Evolutionary conservation across 2,329 filamentous ascomycete genomes (phyloP), one percentile per base, ranked within the genome.

Genomic region (Thelonectria olida): DNA sequence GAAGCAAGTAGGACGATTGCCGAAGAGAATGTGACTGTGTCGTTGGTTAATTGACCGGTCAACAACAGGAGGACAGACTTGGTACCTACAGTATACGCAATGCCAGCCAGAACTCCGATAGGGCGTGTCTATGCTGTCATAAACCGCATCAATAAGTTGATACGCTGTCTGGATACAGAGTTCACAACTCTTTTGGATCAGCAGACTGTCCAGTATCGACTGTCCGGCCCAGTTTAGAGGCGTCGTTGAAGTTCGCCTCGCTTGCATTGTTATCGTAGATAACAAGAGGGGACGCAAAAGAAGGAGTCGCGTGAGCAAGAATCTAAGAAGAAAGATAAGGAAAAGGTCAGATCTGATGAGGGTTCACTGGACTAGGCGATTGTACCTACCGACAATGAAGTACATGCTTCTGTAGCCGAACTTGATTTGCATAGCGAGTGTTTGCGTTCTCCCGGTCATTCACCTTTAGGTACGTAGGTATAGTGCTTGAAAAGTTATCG

Each of bases 1-100:
- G 50, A 53, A 10, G 50, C 50, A 17, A 53, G 39, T 1, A 53
- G 50, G 17, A 53, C 36, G 19, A 53, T 44, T 6, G 50, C 50
- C n/a, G 50, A 53, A 3, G 50, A 53, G 39, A 53, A 53, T 5
- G 50, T 53, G 19, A 53, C 50, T 53, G 15, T 2, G 20, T 12
- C 9, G 34, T 22, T 12, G 17, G 12, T 38, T 38, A 39, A 22
- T 42, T 15, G n/a, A n/a, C 20, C 6, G 8, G 13, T 39, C 36
- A n/a, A 8, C 20, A 17, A 27, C 8, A 7, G 2, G 36, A 12
- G 12, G 23, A 3, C 31, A 28, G 38, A 22, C 23, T 6, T 12
- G 10, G 9, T 4, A 34, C 45, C 34, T 22, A 44, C 50, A 44
- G 27, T 53, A 53, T 9, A 53, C 50, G 20, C 20, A 39, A 25